Evolutionary conservation across 2,329 filamentous ascomycete species (phyloP).

Genomic region (Arthrinium phaeospermum): DNA sequence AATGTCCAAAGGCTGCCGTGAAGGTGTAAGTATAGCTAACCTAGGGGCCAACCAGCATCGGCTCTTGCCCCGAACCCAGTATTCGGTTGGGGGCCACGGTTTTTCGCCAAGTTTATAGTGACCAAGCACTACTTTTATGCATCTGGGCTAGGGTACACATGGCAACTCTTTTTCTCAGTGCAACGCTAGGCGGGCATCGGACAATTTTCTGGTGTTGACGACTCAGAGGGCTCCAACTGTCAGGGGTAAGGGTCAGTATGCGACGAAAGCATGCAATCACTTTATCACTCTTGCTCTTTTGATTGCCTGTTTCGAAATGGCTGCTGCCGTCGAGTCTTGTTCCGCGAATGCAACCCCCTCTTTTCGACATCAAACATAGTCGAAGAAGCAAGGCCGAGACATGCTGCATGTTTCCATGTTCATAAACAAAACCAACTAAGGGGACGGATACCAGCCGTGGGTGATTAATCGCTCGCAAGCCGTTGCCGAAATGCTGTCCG

Average conservation of each 20-base stretch:
- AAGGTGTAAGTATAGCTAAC: not conserved
- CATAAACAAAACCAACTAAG: not conserved
- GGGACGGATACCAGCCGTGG: not conserved
- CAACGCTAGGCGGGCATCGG: constrained; percentile 15
- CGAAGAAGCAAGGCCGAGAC: not conserved
- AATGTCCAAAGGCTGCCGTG: not conserved
- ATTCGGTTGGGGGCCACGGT: not conserved
- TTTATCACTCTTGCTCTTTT: not conserved
- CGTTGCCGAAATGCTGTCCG: not conserved
- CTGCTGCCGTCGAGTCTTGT: not conserved
- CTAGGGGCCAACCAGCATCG: not conserved
- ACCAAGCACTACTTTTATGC: not conserved
- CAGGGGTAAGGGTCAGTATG: not conserved
- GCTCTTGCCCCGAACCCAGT: not conserved
- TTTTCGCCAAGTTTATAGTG: not conserved
- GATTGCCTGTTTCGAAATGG: not conserved
- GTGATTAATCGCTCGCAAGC: not conserved
- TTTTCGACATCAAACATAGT: not conserved
- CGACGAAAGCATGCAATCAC: not conserved
- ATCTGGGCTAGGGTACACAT: not conserved
- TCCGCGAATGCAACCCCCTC: not conserved
- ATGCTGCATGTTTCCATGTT: constrained; percentile 11
- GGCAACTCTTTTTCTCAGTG: not conserved
- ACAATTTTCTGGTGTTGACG: constrained; percentile 6
- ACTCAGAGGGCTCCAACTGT: not conserved